Base-by-base conservation (phyloP, 139 green algal species). In the Chlorella sp. region DNA sequence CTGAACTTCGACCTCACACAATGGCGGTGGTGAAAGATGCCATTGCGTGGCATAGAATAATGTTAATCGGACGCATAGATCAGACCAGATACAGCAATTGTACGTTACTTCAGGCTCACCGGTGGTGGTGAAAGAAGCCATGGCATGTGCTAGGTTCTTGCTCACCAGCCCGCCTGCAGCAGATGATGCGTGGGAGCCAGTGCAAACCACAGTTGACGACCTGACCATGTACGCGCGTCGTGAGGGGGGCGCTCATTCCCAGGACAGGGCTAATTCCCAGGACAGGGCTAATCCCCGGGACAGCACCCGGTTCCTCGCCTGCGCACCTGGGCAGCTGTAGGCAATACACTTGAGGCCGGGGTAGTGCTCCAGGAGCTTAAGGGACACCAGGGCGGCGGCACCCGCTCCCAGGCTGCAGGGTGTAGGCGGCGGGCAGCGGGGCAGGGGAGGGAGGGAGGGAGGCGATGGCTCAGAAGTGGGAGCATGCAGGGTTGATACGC, bases 331-430 rank as follows among this genome's bases (percentile, higher is more conserved):
- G 22, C 83, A 89, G 66, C 79, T 88, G 88, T 89, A 95, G 7
- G 93, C 92, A 79, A 91, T 91, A 88, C 91, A 94, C 80, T 92
- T 91, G 2, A 95, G 80, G 37, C 88, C 92, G 42, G 86, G 91
- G 86, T 87, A 95, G 36, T 76, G 66, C n/a, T 91, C 81, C 1
- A 83, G 89, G 37, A 95, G 89, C 81, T 93, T 93, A 26, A 95
- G 87, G 32, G 88, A 88, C 4, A 95, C 75, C 16, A 95, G 89
- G 3, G 92, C 86, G 18, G 93, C 93, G 12, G 91, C 91, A 21
- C 92, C 93, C 3, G 92, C 93, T 0, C 93, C 93, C n/a, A 95
- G 86, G 40, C 87, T 88, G 81, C 86, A 80, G 5, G 0, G 75
- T 1, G 34, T 7, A 16, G 34, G 34, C 34, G 1, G 75, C 36